A percentile compares a stretch with the other conserved stretches of the same genome.
Evolutionary conservation across 176 grass and related monocot species (phyloP).

Genomic region (Oryza rufipogon): DNA sequence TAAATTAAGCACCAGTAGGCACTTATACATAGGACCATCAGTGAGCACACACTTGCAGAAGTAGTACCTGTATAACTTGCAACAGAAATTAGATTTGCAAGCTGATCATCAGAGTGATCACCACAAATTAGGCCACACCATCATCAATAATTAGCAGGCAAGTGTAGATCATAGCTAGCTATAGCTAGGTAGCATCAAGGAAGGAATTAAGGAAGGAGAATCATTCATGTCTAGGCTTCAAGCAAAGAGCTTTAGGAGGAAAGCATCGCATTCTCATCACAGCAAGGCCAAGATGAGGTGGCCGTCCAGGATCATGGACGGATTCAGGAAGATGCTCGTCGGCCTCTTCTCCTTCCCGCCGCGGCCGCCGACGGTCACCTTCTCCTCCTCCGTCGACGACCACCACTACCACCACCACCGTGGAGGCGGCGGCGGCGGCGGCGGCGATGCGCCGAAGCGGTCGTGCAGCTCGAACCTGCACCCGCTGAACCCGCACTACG

Average conservation of each 20-base stretch:
- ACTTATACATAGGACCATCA: conserved; percentile 38
- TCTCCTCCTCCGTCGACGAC: conserved; percentile 19
- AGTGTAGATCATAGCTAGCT: not conserved
- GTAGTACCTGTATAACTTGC: conserved; percentile 9
- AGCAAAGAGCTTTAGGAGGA: conserved; percentile 62
- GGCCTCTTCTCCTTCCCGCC: conserved; percentile 69
- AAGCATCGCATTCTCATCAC: conserved; percentile 31
- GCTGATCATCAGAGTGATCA: not conserved
- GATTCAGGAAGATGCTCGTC: conserved; percentile 74
- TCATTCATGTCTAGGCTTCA: conserved; percentile 61
- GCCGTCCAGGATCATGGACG: conserved; percentile 67
- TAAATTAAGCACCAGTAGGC: conserved; percentile 5
- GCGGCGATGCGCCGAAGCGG: conserved; percentile 27
- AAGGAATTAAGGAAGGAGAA: conserved; percentile 8
- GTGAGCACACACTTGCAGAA: not conserved
- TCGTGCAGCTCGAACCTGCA: conserved; percentile 72
- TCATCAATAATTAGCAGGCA: not conserved
- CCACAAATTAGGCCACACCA: conserved; percentile 6
- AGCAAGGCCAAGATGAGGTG: conserved; percentile 40
- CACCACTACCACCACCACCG: not conserved
- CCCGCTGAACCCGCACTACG: conserved; percentile 72
- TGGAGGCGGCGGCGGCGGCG: not conserved
- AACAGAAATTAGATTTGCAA: not conserved
- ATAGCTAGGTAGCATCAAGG: not conserved
- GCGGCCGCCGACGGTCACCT: conserved; percentile 58